Conservation (phyloP, 2,329 filamentous ascomycete species). For the Pseudocercospora pini-densiflorae region DNA sequence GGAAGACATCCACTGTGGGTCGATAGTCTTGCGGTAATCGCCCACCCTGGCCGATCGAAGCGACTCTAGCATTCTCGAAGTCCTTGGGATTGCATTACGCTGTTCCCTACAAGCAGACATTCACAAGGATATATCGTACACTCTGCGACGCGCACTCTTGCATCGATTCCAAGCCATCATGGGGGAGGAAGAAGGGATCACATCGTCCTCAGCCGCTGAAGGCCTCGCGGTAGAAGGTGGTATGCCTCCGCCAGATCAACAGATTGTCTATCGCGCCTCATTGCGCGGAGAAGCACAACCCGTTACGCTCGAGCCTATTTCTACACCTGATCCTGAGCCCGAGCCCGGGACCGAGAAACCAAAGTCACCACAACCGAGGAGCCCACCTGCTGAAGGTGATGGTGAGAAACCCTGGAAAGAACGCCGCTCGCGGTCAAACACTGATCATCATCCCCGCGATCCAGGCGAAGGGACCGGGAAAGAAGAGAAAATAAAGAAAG, state of each 20-base stretch:
- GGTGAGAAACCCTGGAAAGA: background rate
- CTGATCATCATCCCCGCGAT: background rate
- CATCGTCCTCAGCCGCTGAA: background rate
- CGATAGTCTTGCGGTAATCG: background rate
- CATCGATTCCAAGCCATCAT: background rate
- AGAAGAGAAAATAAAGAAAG: background rate
- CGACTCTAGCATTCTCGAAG: background rate
- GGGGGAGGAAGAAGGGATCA: background rate
- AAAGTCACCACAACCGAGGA: background rate
- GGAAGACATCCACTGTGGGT: background rate
- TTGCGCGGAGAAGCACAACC: no score
- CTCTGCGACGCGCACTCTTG: background rate
- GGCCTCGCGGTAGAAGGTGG: background rate
- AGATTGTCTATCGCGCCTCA: background rate
- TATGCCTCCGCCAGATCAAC: background rate
- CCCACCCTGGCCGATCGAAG: background rate
- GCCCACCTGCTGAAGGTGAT: background rate
- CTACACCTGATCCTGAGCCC: background rate
- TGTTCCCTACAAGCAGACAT: background rate
- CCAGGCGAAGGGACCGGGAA: background rate
- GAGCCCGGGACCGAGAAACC: background rate
- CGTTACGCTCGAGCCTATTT: background rate
- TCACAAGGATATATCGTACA: background rate
- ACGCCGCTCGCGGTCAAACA: background rate
- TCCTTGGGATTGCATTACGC: background rate